phyloP scores from a whole-genome alignment of 163 green algal species.

The Chloromonas sp. region DNA sequence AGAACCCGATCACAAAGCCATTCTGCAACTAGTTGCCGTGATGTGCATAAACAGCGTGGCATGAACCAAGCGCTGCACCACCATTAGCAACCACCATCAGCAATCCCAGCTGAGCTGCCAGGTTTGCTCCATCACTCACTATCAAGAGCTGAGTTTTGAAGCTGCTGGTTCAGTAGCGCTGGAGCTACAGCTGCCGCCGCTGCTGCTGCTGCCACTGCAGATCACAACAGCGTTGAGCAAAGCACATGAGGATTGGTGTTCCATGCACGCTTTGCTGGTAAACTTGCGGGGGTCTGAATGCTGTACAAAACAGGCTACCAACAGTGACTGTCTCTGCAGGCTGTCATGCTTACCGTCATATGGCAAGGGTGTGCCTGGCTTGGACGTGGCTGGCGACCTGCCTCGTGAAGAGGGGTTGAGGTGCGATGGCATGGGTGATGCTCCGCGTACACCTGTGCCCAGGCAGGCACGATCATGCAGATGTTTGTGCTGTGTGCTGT shows the following conservation, averaged over 20 bases:
- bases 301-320: too few relatives aligned
- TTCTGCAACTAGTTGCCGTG: too few relatives aligned
- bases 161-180: background rate
- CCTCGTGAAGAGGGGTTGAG: background rate
- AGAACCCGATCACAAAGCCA: too few relatives aligned
- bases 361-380: background rate
- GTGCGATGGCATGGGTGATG: background rate
- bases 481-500: background rate
- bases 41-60: too few relatives aligned
- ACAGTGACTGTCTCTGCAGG: too few relatives aligned
- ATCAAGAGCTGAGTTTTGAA: background rate
- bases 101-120: background rate
- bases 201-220: conserved; percentile 8
- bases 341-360: background rate
- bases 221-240: conserved; percentile 2
- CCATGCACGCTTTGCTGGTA: too few relatives aligned
- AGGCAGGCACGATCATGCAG: background rate
- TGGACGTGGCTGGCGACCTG: conserved; percentile 1
- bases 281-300: too few relatives aligned
- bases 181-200: background rate
- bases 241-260: background rate
- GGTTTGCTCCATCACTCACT: conserved; percentile 1
- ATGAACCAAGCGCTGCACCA: too few relatives aligned
- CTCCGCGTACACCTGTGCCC: background rate
- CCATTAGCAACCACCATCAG: too few relatives aligned